Evolutionary conservation across 176 grass and related monocot species (phyloP).

Genomic region (Lolium multiflorum): DNA sequence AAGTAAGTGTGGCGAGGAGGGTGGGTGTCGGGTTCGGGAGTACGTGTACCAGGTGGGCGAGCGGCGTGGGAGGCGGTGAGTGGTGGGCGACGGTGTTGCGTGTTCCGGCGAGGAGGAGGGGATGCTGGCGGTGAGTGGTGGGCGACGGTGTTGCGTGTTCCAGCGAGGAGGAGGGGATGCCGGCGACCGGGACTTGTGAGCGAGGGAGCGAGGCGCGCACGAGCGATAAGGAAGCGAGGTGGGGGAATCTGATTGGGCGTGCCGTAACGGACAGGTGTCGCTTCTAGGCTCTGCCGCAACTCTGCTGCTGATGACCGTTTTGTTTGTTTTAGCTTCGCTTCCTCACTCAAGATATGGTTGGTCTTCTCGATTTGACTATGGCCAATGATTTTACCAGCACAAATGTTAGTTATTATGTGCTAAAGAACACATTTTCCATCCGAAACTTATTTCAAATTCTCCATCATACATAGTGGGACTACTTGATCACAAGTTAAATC

Average conservation of each 20-base stretch:
- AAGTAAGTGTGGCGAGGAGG: slow-evolving; percentile 22
- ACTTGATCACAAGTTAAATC: no score
- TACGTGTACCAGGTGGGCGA: slow-evolving; percentile 26
- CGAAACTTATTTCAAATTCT: no score
- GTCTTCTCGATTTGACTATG: no score
- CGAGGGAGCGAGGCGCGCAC: neutral
- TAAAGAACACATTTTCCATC: no score
- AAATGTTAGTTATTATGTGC: no score
- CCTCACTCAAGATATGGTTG: no score
- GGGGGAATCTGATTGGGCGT: neutral
- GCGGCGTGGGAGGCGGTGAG: neutral
- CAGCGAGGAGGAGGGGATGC: slow-evolving; percentile 4
- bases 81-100: no score
- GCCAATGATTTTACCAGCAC: no score
- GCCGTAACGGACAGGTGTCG: neutral
- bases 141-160: slow-evolving; percentile 1
- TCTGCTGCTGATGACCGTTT: neutral
- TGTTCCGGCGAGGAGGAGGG: no score
- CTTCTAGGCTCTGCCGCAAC: neutral
- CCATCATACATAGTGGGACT: no score
- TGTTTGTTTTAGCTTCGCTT: neutral
- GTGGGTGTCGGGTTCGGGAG: neutral
- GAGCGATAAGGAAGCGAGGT: slow-evolving; percentile 24
- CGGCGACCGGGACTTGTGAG: neutral
- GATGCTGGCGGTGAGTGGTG: neutral